phyloP scores from a whole-genome alignment of 306 rosid genomes.

The Pueraria montana region DNA sequence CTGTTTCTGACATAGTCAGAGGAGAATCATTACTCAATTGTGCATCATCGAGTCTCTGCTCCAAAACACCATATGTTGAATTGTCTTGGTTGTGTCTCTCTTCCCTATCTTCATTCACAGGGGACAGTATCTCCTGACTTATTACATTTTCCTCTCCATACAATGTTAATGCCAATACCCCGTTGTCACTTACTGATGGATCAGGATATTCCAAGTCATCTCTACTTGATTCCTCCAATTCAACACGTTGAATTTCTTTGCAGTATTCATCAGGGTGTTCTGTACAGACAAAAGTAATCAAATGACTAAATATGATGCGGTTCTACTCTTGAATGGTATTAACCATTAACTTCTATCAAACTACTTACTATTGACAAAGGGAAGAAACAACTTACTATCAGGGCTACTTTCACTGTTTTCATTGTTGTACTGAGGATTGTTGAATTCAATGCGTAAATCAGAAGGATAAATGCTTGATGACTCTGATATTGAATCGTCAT shows the following conservation, averaged over 20 bases:
- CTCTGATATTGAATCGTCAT: slow-evolving; percentile 78
- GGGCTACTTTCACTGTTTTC: slow-evolving; percentile 54
- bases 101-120: slow-evolving; percentile 57
- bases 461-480: slow-evolving; percentile 63
- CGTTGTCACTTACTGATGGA: slow-evolving; percentile 50
- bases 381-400: slow-evolving; percentile 54
- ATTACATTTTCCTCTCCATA: slow-evolving; percentile 42
- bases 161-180: slow-evolving; percentile 42
- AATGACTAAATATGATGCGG: background rate
- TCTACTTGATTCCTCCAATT: slow-evolving; percentile 65
- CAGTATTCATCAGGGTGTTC: slow-evolving; percentile 65
- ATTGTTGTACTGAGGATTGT: slow-evolving; percentile 50
- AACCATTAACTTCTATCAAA: slow-evolving; percentile 37
- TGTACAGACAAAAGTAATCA: slow-evolving; percentile 25
- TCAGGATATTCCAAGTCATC: slow-evolving; percentile 56
- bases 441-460: slow-evolving; percentile 38
- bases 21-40: slow-evolving; percentile 55
- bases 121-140: slow-evolving; percentile 54
- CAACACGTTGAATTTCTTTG: slow-evolving; percentile 83
- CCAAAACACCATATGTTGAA: slow-evolving; percentile 50
- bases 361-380: slow-evolving; percentile 42
- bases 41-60: slow-evolving; percentile 53
- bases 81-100: slow-evolving; percentile 54
- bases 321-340: slow-evolving; percentile 25
- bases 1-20: slow-evolving; percentile 42